phyloP scores from a whole-genome alignment of 192 early-diverging fungal species.

The Mortierella claussenii region DNA sequence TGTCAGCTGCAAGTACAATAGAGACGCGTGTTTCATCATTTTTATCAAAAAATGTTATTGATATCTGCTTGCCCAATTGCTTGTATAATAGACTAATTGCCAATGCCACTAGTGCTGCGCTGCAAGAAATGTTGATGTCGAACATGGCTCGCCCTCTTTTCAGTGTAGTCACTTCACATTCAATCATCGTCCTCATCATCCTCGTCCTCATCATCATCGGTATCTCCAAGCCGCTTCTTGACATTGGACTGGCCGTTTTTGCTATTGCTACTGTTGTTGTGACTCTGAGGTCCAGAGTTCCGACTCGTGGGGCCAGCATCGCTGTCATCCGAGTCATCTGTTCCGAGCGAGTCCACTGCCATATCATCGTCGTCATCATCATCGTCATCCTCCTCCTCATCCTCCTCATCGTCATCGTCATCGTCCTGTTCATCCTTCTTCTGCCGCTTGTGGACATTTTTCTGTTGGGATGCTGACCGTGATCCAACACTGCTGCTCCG shows the following conservation, averaged over 20 bases:
- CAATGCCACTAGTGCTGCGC: no score
- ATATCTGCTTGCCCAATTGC: no score
- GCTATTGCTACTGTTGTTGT: constrained; percentile 2
- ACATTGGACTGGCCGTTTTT: constrained; percentile 21
- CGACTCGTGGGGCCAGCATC: constrained; percentile 21
- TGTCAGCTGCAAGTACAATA: no score
- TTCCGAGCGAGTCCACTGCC: constrained; percentile 36
- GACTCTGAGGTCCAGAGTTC: not conserved
- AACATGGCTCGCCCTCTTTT: no score
- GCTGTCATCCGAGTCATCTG: constrained; percentile 50
- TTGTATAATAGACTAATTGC: no score
- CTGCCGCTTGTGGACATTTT: constrained; percentile 33
- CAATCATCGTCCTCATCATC: constrained; percentile 48
- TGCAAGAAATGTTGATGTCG: no score
- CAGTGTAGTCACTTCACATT: no score
- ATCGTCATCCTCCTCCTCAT: constrained; percentile 42
- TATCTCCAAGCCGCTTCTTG: constrained; percentile 32
- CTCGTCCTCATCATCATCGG: constrained; percentile 43
- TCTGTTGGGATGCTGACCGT: constrained; percentile 25
- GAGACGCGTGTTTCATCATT: no score
- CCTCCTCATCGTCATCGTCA: constrained; percentile 35
- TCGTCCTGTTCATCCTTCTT: constrained; percentile 46
- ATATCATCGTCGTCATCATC: constrained; percentile 48
- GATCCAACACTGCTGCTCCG: constrained; percentile 45
- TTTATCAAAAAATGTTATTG: no score